Percentiles rank a stretch among this genome's conserved stretches.
These are phyloP conservation scores for Penicillium brevicompactum DNA, from an alignment of 2,329 filamentous ascomycete species.

Conservation along the genomic window DNA sequence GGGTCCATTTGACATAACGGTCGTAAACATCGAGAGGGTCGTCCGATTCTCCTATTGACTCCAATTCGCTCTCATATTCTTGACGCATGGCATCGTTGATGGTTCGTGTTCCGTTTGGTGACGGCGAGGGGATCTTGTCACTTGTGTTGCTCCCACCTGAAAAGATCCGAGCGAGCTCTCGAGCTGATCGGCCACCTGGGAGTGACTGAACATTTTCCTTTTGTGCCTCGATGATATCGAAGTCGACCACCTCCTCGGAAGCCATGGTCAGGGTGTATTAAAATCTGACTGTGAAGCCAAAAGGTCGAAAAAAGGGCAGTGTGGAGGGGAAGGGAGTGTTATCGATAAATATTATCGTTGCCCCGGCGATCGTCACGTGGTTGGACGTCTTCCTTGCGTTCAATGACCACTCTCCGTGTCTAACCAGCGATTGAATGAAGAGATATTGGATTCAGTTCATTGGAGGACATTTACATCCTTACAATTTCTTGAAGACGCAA, in stretches of 20 bases:
- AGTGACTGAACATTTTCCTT: slow-evolving; percentile 98
- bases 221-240: slow-evolving; percentile 91
- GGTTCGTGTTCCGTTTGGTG: slow-evolving; percentile 72
- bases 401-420: not conserved
- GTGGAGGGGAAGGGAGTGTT: slow-evolving; percentile 22
- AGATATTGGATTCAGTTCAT: not conserved
- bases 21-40: slow-evolving; percentile 96
- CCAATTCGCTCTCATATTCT: slow-evolving; percentile 83
- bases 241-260: slow-evolving; percentile 55
- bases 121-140: slow-evolving; percentile 62
- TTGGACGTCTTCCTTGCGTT: not conserved
- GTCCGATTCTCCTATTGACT: slow-evolving; percentile 79
- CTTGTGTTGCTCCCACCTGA: slow-evolving; percentile 44
- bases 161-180: slow-evolving; percentile 78
- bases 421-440: not conserved
- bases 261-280: slow-evolving; percentile 8
- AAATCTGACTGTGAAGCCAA: not conserved
- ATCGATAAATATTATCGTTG: slow-evolving; percentile 44
- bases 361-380: slow-evolving; percentile 35
- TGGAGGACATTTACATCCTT: too few relatives aligned
- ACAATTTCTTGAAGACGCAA: too few relatives aligned
- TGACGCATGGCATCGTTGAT: slow-evolving; percentile 77
- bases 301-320: not conserved
- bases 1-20: slow-evolving; percentile 94
- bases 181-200: slow-evolving; percentile 83